Percentiles rank a stretch among this genome's conserved stretches.
Evolutionary conservation across 169 alveolate species (phyloP).

Genomic region (Plasmodium billcollinsi): DNA sequence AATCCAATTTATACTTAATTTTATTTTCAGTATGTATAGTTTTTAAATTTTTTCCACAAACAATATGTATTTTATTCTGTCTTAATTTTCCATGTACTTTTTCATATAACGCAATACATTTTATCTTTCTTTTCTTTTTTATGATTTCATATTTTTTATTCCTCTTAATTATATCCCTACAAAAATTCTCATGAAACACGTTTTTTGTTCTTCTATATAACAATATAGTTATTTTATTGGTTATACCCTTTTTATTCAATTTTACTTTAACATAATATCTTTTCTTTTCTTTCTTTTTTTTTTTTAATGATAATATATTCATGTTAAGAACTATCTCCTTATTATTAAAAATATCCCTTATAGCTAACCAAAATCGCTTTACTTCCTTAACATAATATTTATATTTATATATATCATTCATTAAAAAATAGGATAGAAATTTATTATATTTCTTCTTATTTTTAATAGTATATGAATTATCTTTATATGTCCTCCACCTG

Average conservation of each 20-base stretch:
- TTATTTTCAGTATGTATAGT: constrained; percentile 78
- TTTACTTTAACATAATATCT: no score
- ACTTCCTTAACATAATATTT: constrained; percentile 2
- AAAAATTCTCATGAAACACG: not conserved
- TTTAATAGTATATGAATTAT: not conserved
- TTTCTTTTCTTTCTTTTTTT: not conserved
- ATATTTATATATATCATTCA: not conserved
- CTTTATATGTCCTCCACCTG: not conserved
- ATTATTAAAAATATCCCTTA: constrained; percentile 15
- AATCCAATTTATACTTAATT: constrained; percentile 76
- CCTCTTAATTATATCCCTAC: not conserved
- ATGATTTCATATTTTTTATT: not conserved
- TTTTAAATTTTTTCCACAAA: constrained; percentile 61
- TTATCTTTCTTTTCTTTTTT: constrained; percentile 24
- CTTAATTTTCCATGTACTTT: constrained; percentile 70
- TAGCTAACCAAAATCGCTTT: constrained; percentile 18
- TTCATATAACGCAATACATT: constrained; percentile 72
- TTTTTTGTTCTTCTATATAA: not conserved
- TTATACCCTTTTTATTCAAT: not conserved
- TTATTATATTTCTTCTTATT: not conserved
- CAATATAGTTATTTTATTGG: not conserved
- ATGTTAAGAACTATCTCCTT: not conserved
- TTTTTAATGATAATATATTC: no score
- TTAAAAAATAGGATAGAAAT: not conserved
- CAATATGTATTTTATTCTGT: constrained; percentile 42